Percentiles rank a stretch among this genome's conserved stretches.
Conservation (phyloP, 176 grass and related monocot genomes). For the Aegilops umbellulata region DNA sequence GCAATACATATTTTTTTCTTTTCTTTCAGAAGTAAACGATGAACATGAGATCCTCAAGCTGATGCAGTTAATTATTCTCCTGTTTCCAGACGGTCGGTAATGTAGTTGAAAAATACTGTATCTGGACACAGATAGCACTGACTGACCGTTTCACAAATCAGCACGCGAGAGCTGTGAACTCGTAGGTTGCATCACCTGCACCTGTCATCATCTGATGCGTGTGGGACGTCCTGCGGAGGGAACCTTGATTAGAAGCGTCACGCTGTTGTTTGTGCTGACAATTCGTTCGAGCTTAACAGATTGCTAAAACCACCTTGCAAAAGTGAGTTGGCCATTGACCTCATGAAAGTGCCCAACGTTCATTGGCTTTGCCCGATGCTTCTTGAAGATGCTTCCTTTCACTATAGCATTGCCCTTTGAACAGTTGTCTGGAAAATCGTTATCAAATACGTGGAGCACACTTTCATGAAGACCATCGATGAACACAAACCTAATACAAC, state of each 20-base stretch:
- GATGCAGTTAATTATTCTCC: background rate
- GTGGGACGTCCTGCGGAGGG: background rate
- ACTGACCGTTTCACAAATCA: background rate
- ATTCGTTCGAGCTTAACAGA: background rate
- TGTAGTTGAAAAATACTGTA: too few species aligned
- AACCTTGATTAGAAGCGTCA: background rate
- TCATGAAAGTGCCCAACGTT: too few species aligned
- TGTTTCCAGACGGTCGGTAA: background rate
- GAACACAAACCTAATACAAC: too few species aligned
- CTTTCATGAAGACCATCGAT: too few species aligned
- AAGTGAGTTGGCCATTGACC: too few species aligned
- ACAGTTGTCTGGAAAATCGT: too few species aligned
- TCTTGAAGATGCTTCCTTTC: too few species aligned
- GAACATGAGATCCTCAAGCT: background rate
- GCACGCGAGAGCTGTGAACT: background rate
- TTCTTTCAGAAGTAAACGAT: background rate
- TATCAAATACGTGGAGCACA: too few species aligned
- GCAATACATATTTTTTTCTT: slow-evolving; percentile 31
- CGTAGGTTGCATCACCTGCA: background rate
- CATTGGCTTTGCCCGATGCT: too few species aligned
- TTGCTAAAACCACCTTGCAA: too few species aligned
- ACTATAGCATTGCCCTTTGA: too few species aligned
- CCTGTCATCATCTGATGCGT: background rate
- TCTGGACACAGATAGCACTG: too few species aligned
- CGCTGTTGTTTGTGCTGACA: background rate